phyloP scores from a whole-genome alignment of 768 basidiomycete species.

The Tylopilus plumbeoviolaceoides region DNA sequence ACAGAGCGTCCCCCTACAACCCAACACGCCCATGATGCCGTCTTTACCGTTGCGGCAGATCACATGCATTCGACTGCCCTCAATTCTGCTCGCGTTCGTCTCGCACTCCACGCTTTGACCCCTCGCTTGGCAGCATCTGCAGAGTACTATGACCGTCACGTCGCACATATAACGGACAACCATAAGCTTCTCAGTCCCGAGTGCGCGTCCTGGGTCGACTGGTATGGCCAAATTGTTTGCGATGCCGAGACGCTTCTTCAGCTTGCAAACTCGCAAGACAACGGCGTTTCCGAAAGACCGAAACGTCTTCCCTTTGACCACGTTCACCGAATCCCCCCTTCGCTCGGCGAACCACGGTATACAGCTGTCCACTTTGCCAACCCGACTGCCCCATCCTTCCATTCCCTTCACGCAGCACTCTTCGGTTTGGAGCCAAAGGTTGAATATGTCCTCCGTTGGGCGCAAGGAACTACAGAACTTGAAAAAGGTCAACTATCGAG shows the following conservation, averaged over 20 bases:
- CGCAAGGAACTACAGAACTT: conserved; percentile 30
- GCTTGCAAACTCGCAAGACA: conserved; percentile 48
- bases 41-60: conserved; percentile 36
- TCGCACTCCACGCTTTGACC: conserved; percentile 73
- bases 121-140: conserved; percentile 86
- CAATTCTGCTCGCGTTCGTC: conserved; percentile 61
- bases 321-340: conserved; percentile 49
- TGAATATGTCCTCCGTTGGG: conserved; percentile 68
- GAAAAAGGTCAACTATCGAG: conserved; percentile 32
- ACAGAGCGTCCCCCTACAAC: conserved; percentile 37
- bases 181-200: conserved; percentile 25
- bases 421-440: conserved; percentile 46
- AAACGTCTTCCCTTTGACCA: conserved; percentile 74
- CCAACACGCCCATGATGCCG: conserved; percentile 43
- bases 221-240: conserved; percentile 75
- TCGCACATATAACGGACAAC: conserved; percentile 20
- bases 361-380: conserved; percentile 80
- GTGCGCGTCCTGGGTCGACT: conserved; percentile 79
- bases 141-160: conserved; percentile 54
- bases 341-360: conserved; percentile 45
- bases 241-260: conserved; percentile 55
- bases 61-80: conserved; percentile 48
- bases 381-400: conserved; percentile 62
- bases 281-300: conserved; percentile 28
- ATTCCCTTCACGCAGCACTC: conserved; percentile 64